phyloP scores from a whole-genome alignment of 129 eudicot genomes.

The Pulicaria dysenterica region DNA sequence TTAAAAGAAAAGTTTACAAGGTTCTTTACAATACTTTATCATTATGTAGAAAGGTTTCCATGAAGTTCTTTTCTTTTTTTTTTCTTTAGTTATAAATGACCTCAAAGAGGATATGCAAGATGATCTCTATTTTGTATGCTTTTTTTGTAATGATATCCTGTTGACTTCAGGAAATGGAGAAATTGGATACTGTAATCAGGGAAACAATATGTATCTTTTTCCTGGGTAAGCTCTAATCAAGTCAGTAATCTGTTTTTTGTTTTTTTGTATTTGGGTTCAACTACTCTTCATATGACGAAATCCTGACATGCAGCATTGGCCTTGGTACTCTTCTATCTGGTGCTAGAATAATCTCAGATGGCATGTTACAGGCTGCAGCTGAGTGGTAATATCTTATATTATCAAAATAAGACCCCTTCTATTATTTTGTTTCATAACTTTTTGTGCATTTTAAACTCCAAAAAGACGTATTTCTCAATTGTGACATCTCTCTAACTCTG shows the following conservation, averaged over 20 bases:
- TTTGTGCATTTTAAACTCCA: neutral
- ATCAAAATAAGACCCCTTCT: neutral
- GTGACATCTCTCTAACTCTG: neutral
- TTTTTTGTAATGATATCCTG: neutral
- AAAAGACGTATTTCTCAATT: neutral
- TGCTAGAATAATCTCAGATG: constrained; percentile 80
- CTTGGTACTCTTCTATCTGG: constrained; percentile 95
- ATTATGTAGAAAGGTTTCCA: too few relatives aligned
- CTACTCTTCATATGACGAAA: constrained; percentile 10
- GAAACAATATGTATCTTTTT: constrained; percentile 93
- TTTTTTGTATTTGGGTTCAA: neutral
- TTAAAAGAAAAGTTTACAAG: too few relatives aligned
- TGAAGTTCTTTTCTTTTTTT: too few relatives aligned
- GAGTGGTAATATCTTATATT: constrained; percentile 61
- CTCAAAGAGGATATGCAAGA: too few relatives aligned
- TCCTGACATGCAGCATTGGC: constrained; percentile 66
- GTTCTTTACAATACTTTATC: too few relatives aligned
- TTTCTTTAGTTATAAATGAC: too few relatives aligned
- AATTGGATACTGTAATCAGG: constrained; percentile 90
- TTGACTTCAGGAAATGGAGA: constrained; percentile 65
- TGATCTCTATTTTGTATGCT: neutral
- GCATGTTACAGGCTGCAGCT: constrained; percentile 99
- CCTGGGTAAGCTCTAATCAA: constrained; percentile 69
- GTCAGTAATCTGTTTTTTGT: neutral
- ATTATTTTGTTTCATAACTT: constrained; percentile 10